Evolutionary conservation across 2,329 filamentous ascomycete genomes (phyloP), one percentile per base, ranked within the genome.

Genomic region (Talaromyces amestolkiae): DNA sequence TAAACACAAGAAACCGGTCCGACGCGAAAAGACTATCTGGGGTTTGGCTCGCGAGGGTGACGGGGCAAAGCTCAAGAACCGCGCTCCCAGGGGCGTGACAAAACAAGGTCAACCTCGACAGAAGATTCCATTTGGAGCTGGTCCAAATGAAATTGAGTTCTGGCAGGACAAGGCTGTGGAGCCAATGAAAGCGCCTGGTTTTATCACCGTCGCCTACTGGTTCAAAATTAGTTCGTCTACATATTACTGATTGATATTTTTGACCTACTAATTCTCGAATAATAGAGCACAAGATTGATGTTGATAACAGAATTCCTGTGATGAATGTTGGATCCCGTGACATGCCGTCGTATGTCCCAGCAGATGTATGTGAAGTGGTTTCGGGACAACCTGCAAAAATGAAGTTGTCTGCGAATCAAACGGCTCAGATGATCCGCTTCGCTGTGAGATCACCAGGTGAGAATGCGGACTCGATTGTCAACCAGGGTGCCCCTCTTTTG

Each of bases 391-490:
- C 83, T 0, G 81, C 86, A 58, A 85, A 83, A 51, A 79, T 83
- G 7, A 86, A 87, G 67, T 79, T 91, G 27, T 80, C 73, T 1
- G 78, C 81, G 0, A 73, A 80, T 0, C 87, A 93, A 71, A 89
- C 89, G 0, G 81, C 83, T 0, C 70, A 78, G 0, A 92, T 94
- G 89, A 87, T 93, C 61, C 77, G 78, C 0, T 91, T 91, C 72
- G 89, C 91, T 3, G 90, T 88, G 65, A 84, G 89, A 1, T 78
- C 79, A 0, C 90, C 91, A 0, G 82, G 82, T 4, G 78, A 82
- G 5, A 94, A 93, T 68, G 89, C 87, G 0, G 72, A 81, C 0
- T 89, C 87, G 0, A 89, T 94, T 59, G 65, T 67, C 15, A 63
- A 49, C 0, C 60, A 69, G 6, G 73, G 73, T n/a, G 69, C 71